Conservation (phyloP, 2,329 filamentous ascomycete species). For the Emericellopsis atlantica region DNA sequence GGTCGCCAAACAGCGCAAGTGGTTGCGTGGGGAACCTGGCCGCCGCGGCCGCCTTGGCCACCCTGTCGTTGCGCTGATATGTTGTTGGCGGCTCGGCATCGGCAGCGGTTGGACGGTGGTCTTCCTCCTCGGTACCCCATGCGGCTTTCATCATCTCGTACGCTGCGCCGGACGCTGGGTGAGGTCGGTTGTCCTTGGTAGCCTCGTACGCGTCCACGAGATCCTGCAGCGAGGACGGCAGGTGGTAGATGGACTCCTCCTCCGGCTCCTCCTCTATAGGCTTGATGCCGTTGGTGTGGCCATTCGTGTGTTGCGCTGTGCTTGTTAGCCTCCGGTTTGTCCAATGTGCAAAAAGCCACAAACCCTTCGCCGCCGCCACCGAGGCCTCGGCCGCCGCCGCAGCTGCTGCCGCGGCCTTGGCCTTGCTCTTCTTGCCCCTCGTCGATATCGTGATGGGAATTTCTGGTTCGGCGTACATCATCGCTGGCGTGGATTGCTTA, state of each 20-base stretch:
- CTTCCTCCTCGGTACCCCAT: slow-evolving; percentile 41
- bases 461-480: slow-evolving; percentile 1
- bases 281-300: slow-evolving; percentile 38
- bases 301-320: slow-evolving; percentile 28
- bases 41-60: slow-evolving; percentile 58
- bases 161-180: slow-evolving; percentile 51
- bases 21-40: slow-evolving; percentile 87
- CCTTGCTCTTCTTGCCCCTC: slow-evolving; percentile 26
- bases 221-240: slow-evolving; percentile 80
- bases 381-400: slow-evolving; percentile 24
- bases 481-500: slow-evolving; percentile 11
- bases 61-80: slow-evolving; percentile 66
- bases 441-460: slow-evolving; percentile 11
- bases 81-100: slow-evolving; percentile 75
- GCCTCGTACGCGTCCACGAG: slow-evolving; percentile 83
- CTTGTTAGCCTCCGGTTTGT: neutral
- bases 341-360: slow-evolving; percentile 4
- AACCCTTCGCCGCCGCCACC: slow-evolving; percentile 31
- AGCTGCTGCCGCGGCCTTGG: slow-evolving; percentile 17
- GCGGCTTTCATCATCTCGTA: slow-evolving; percentile 66
- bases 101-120: slow-evolving; percentile 45
- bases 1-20: slow-evolving; percentile 84
- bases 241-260: slow-evolving; percentile 82
- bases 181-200: slow-evolving; percentile 56
- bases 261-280: slow-evolving; percentile 26